Evolutionary conservation across 495 filamentous ascomycete species (phyloP), one percentile per base, ranked within the genome.

Genomic region (Jackrogersella multiformis): DNA sequence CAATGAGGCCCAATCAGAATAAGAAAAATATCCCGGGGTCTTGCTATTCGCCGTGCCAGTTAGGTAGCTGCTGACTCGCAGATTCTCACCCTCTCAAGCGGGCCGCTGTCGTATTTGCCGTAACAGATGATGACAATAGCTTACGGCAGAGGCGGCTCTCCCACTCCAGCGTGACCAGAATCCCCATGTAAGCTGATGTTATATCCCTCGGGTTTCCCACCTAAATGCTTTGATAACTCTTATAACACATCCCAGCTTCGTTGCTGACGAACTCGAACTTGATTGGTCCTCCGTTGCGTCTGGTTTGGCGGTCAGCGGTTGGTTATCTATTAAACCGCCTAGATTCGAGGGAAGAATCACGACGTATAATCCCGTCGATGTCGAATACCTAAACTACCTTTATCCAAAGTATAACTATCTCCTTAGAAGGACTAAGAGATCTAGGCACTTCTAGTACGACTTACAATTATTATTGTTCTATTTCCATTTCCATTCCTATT

Each of bases 161-260:
- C 59, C 45, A 48, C 38, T 35, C 38, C 46, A 42, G 28, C 52
- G 67, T 70, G 66, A 69, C 56, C 61, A 53, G 23, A n/a, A 26
- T 48, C 35, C 38, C 49, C 55, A 51, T 58, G 67, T 70, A 70
- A 70, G 67, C 67, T 70, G 56, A 70, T 70, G 67, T 58, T 66
- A 70, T 70, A 69, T 56, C 57, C 53, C 42, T 52, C 61, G 57
- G 61, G 23, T 61, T 52, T 66, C 56, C 56, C 67, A 70, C 61
- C 39, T 56, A 13, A 6, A 46, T 23, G 36, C 42, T 35, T n/a
- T 36, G 18, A 44, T 24, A 49, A 30, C 10, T 36, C 35, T 18
- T 44, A 46, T 44, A 61, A 30, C 38, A 41, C 41, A 42, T 52
- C 44, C 26, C 18, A 48, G 46, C 34, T 28, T 51, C 18, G 58